Base-by-base conservation (phyloP, 768 basidiomycete genomes). In the Boletus edulis region DNA sequence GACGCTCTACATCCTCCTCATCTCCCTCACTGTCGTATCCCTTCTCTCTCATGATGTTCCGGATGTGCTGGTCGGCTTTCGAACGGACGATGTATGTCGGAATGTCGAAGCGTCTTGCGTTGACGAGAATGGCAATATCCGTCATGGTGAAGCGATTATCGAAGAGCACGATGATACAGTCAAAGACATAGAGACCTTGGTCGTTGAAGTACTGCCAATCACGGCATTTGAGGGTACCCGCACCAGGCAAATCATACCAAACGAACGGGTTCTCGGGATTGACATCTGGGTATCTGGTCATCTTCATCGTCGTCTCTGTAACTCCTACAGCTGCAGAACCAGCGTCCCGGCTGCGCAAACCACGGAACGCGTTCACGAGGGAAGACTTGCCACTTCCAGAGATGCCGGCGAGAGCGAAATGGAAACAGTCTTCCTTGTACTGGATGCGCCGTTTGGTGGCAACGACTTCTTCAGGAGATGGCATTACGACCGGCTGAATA, bases 21-120 rank as follows among this genome's bases (percentile, higher is more conserved):
- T 52, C 58, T 11, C 37, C 63, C 0, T 67, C 65, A 20, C 51
- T 55, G 4, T 68, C 52, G 20, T 66, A 63, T 0, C 64, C 66
- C 52, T 41, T 65, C 0, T 69, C 62, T n/a, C 0, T 58, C 67
- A 67, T 64, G 35, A 56, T 4, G 22, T 67, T 67, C 20, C 42
- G 46, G 34, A 69, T 66, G 29, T 71, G 68, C n/a, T 64, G 66
- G 49, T 74, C 72, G 0, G 73, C 65, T 47, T 75, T 73, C 15
- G 74, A 74, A 2, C 73, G 73, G 20, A 74, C 68, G 35, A 74
- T 69, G 45, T 67, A 70, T 0, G 63, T 63, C 4, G 74, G 71
- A 31, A 75, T 73, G 0, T 65, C 60, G 59, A 66, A 72, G 4
- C 59, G 64, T 29, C 51, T 61, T 50, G 66, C 69, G 51, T 69